Base-by-base conservation (phyloP, 2,329 filamentous ascomycete species). In the Colletotrichum sp. region DNA sequence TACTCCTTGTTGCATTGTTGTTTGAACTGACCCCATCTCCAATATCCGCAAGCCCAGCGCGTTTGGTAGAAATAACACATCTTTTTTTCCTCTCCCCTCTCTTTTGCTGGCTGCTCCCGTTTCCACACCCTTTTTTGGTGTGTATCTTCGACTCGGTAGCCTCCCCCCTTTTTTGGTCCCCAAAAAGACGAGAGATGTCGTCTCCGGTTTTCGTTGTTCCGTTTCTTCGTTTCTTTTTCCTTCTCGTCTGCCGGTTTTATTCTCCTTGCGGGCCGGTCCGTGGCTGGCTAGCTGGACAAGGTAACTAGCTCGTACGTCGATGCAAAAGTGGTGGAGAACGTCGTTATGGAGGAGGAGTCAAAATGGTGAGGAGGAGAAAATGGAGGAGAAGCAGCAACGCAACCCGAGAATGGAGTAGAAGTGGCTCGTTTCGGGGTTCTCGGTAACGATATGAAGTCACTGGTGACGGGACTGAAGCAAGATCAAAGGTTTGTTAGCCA, bases 31-130 rank as follows among this genome's bases (percentile, higher is more conserved):
- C 95, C 95, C 96, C 96, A 99, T 86, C 96, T 95, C 93, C 94
- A 98, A 90, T 95, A 96, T 82, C 95, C 94, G 87, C 96, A 99
- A 74, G 86, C 86, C 91, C 95, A 98, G 80, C 92, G 91, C 84
- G 94, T 95, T 86, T 96, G 94, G 82, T 98, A 96, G 89, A 96
- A 99, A 90, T 97, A 98, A 89, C 96, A 98, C 96, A 99, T 98
- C 80, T 89, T 73, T 71, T 70, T 71, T 74, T 34, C 12, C 34
- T 63, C 28, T 24, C 36, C 18, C 32, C 39, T 57, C 28, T 48
- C 6, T 59, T 59, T 32, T 32, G 34, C 14, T 24, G 18, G 6
- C 34, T 9, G 71, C 43, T 63, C 36, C 12, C 39, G 14, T 65
- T 21, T 39, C 26, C 36, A 52, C 34, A 34, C 55, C 39, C 28